Evolutionary conservation across 169 alveolate genomes (phyloP).

Genomic region (Plasmodium inui): DNA sequence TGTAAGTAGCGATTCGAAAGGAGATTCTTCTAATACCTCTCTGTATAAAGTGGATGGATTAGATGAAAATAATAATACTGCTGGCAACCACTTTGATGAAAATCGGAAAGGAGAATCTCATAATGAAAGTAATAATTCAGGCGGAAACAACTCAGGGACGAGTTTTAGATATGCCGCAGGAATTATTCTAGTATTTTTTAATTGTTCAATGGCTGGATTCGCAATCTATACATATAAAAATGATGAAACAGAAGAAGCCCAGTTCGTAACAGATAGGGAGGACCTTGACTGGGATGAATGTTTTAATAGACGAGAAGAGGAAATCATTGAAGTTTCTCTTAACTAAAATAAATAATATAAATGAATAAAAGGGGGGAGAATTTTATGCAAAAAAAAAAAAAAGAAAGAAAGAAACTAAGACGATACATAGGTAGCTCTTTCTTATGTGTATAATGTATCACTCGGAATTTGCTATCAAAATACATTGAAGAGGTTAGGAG

Average conservation of each 20-base stretch:
- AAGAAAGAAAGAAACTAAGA: neutral
- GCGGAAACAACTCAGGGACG: neutral
- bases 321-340: slow-evolving; percentile 12
- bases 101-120: neutral
- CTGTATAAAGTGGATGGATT: neutral
- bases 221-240: neutral
- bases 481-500: neutral
- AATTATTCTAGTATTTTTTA: slow-evolving; percentile 4
- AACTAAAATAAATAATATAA: neutral
- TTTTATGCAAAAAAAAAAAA: neutral
- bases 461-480: neutral
- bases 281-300: neutral
- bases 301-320: neutral
- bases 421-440: neutral
- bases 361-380: neutral
- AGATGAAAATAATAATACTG: neutral
- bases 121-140: neutral
- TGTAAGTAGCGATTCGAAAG: neutral
- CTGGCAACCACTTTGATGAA: neutral
- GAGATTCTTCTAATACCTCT: neutral
- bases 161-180: slow-evolving; percentile 8
- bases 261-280: neutral
- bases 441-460: neutral
- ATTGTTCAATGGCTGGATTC: slow-evolving; percentile 20
- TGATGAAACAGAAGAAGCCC: neutral